phyloP scores from a whole-genome alignment of 2,329 filamentous ascomycete species.

The Chrysoporthe deuterocubensis region DNA sequence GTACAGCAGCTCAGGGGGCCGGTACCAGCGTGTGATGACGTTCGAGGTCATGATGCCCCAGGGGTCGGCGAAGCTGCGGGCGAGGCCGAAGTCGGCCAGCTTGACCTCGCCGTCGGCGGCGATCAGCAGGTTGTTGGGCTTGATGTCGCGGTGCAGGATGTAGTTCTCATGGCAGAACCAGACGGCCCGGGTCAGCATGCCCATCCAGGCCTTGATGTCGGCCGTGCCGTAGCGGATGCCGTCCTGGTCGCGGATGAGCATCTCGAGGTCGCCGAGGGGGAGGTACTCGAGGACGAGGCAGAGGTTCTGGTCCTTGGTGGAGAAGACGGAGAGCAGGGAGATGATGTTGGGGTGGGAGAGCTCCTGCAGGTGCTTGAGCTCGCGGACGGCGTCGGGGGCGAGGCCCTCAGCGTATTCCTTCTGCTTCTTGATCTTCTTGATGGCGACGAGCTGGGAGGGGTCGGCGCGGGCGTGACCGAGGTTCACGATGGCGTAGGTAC shows the following conservation, averaged over 20 bases:
- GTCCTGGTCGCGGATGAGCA: conserved; percentile 85
- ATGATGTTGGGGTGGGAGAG: conserved; percentile 96
- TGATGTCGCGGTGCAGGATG: conserved; percentile 95
- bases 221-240: conserved; percentile 80
- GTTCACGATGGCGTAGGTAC: conserved; percentile 96
- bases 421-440: conserved; percentile 90
- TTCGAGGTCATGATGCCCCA: conserved; percentile 88
- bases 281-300: conserved; percentile 95
- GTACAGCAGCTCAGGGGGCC: conserved; percentile 91
- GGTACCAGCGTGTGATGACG: conserved; percentile 97
- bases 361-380: conserved; percentile 94
- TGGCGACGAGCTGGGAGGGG: conserved; percentile 77
- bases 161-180: conserved; percentile 98
- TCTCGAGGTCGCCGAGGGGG: conserved; percentile 91
- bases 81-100: conserved; percentile 96
- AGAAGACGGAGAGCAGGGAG: conserved; percentile 88
- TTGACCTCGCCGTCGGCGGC: conserved; percentile 92
- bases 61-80: conserved; percentile 86
- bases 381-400: conserved; percentile 90
- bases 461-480: conserved; percentile 78
- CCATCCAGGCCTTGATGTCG: conserved; percentile 98
- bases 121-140: conserved; percentile 96
- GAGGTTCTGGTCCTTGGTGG: conserved; percentile 93
- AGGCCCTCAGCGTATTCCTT: conserved; percentile 89
- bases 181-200: conserved; percentile 89